Percentiles rank a stretch among this genome's conserved stretches.
phyloP scores from a whole-genome alignment of 306 rosid genomes.

The Quercus glauca region DNA sequence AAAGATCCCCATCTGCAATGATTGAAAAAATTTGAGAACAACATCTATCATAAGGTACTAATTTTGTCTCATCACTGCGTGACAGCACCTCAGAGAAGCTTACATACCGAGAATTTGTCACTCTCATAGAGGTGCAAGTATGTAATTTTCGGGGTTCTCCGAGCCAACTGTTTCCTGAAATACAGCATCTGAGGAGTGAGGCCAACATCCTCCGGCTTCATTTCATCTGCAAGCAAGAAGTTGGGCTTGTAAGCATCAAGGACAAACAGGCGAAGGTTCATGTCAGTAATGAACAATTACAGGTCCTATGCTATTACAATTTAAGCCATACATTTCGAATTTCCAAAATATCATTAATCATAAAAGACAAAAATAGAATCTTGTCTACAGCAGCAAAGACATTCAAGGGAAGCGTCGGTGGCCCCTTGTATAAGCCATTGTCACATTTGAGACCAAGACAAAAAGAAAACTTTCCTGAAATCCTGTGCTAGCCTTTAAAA shows the following conservation, averaged over 20 bases:
- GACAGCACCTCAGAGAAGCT: neutral
- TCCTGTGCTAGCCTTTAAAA: neutral
- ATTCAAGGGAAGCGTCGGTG: neutral
- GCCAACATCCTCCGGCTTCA: slow-evolving; percentile 70
- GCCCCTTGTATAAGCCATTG: neutral
- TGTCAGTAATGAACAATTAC: neutral
- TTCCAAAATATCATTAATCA: neutral
- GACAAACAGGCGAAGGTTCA: neutral
- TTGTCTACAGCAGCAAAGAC: neutral
- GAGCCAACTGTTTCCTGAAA: slow-evolving; percentile 33
- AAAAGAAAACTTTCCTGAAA: neutral
- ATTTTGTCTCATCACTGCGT: neutral
- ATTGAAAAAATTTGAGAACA: neutral
- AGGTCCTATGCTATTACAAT: neutral
- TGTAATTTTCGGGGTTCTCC: slow-evolving; percentile 49
- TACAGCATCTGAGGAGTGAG: slow-evolving; percentile 58
- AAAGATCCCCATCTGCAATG: slow-evolving; percentile 81
- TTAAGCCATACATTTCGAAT: neutral
- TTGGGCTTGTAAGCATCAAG: slow-evolving; percentile 20
- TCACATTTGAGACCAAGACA: neutral
- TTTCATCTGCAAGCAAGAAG: slow-evolving; percentile 50
- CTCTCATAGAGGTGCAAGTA: slow-evolving; percentile 72
- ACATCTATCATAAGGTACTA: neutral
- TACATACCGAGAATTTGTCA: slow-evolving; percentile 70
- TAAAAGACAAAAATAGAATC: neutral